Evolutionary conservation across 352 stramenopile species (phyloP).

Genomic region (Phytophthora brassicae): DNA sequence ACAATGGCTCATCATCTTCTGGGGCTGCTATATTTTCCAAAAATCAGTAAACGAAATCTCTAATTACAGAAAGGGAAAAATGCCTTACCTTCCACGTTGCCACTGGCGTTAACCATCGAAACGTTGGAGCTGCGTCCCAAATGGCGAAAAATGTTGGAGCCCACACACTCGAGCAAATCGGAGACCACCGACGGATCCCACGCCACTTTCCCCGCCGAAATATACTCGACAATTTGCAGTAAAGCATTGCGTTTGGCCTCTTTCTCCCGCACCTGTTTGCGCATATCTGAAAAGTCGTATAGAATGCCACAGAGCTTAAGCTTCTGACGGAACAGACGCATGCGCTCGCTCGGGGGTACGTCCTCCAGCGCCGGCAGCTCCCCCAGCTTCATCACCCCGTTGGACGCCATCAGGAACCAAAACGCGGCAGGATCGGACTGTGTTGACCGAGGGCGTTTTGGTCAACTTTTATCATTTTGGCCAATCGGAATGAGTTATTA

Average conservation of each 20-base stretch:
- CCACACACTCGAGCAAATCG: constrained; percentile 74
- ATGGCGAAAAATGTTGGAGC: constrained; percentile 90
- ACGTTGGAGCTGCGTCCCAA: constrained; percentile 64
- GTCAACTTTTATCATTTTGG: no score
- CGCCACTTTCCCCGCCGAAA: constrained; percentile 80
- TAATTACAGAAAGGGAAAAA: constrained; percentile 1
- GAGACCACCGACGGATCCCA: constrained; percentile 53
- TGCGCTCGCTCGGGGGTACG: constrained; percentile 51
- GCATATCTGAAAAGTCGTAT: constrained; percentile 62
- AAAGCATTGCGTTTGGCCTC: constrained; percentile 95
- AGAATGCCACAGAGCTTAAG: constrained; percentile 61
- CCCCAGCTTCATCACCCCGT: constrained; percentile 43
- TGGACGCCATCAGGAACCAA: constrained; percentile 30
- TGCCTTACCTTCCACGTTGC: constrained; percentile 47
- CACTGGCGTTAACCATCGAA: constrained; percentile 68
- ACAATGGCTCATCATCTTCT: constrained; percentile 98
- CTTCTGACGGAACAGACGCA: constrained; percentile 70
- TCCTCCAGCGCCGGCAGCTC: constrained; percentile 61
- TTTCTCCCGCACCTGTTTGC: constrained; percentile 66
- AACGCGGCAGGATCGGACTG: constrained; percentile 10
- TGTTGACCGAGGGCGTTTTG: no score
- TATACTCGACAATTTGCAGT: constrained; percentile 97
- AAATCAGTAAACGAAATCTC: no score
- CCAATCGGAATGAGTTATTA: not conserved
- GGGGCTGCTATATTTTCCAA: constrained; percentile 49